Conservation (phyloP, 495 filamentous ascomycete species). For the Bombardia bombarda region DNA sequence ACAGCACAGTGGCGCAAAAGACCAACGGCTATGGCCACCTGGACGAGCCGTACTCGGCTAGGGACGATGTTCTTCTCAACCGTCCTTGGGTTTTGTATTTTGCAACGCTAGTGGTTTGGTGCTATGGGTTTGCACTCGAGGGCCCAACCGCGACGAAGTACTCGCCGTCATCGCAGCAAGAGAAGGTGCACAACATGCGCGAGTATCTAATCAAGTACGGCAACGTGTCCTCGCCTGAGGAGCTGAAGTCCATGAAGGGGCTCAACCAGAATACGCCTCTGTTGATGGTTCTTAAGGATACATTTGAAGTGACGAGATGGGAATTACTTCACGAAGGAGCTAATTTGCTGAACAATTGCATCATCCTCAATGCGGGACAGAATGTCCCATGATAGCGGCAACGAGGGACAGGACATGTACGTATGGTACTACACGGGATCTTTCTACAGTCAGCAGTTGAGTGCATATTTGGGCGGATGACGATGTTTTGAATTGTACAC, state of each 20-base stretch:
- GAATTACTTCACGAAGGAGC: conserved; percentile 84
- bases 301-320: conserved; percentile 80
- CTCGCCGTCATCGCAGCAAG: conserved; percentile 46
- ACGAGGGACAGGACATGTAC: neutral
- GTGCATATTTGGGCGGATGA: too few relatives aligned
- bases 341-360: conserved; percentile 71
- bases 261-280: conserved; percentile 79
- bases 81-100: conserved; percentile 98
- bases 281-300: conserved; percentile 71
- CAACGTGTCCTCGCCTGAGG: conserved; percentile 69
- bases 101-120: conserved; percentile 87
- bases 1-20: conserved; percentile 27
- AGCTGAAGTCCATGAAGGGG: conserved; percentile 64
- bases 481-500: too few relatives aligned
- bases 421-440: too few relatives aligned
- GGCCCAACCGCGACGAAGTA: conserved; percentile 52
- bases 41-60: conserved; percentile 59
- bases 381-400: neutral
- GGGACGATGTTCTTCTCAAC: conserved; percentile 85
- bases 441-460: too few relatives aligned
- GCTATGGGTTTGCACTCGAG: conserved; percentile 87
- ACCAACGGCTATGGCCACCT: conserved; percentile 22
- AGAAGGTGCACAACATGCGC: conserved; percentile 72
- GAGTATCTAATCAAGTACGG: conserved; percentile 67
- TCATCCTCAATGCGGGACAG: conserved; percentile 42